Percentiles rank a stretch among this genome's conserved stretches.
These are phyloP conservation scores for Polyporus tsugae DNA, from an alignment of 1,284 basidiomycete genomes.

Conservation along the genomic window DNA sequence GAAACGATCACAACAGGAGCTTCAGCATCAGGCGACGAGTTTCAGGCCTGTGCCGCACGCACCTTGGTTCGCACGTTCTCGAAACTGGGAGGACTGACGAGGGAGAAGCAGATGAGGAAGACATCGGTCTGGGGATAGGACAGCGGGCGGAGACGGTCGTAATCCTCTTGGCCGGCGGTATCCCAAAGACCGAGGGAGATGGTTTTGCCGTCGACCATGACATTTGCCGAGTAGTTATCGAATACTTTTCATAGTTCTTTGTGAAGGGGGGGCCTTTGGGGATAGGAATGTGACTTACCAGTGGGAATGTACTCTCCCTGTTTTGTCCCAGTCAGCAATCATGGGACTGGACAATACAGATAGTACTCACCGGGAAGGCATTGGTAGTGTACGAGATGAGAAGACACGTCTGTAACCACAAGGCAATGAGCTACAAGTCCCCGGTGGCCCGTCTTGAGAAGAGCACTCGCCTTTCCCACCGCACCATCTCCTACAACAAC, in stretches of 20 bases:
- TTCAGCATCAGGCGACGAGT: constrained; percentile 23
- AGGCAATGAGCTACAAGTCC: constrained; percentile 24
- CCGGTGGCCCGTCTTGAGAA: constrained; percentile 4
- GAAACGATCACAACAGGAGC: constrained; percentile 29
- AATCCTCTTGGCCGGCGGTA: constrained; percentile 99
- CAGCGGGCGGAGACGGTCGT: constrained; percentile 96
- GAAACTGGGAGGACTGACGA: constrained; percentile 96
- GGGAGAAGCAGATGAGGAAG: constrained; percentile 98
- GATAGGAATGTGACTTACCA: constrained; percentile 55
- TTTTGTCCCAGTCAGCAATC: constrained; percentile 34
- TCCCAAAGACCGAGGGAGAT: constrained; percentile 98
- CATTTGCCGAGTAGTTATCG: constrained; percentile 95
- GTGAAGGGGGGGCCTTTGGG: constrained; percentile 6
- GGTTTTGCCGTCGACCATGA: constrained; percentile 99
- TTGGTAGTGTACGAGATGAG: constrained; percentile 98
- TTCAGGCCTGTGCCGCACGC: constrained; percentile 35
- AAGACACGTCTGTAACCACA: constrained; percentile 83
- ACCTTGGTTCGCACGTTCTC: constrained; percentile 99
- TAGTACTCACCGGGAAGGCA: constrained; percentile 83
- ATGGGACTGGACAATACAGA: constrained; percentile 32
- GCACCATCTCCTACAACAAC: constrained; percentile 99
- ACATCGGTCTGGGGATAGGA: constrained; percentile 99
- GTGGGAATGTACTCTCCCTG: constrained; percentile 98
- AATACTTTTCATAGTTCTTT: constrained; percentile 65
- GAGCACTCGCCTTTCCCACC: constrained; percentile 89